These are phyloP conservation scores for Stemphylium vesicarium DNA, from an alignment of 2,329 filamentous ascomycete species.

Conservation along the genomic window DNA sequence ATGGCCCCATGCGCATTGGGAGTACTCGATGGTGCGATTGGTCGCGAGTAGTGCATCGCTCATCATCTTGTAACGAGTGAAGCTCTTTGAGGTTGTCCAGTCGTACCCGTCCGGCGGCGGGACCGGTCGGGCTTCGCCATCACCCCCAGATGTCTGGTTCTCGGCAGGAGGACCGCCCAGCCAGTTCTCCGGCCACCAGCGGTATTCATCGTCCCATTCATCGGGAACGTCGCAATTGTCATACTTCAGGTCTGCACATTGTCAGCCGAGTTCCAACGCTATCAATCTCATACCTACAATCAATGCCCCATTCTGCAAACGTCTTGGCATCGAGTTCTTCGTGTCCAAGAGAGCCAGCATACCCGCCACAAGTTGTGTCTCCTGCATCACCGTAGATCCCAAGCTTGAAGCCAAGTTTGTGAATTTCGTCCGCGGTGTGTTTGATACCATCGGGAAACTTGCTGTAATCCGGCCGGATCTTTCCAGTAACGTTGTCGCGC, in stretches of 20 bases:
- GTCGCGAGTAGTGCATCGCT: slow-evolving; percentile 54
- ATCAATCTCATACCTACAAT: slow-evolving; percentile 21
- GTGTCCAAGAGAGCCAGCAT: slow-evolving; percentile 62
- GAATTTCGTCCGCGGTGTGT: slow-evolving; percentile 60
- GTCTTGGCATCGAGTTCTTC: slow-evolving; percentile 63
- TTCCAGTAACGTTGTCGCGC: slow-evolving; percentile 38
- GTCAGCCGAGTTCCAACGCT: neutral
- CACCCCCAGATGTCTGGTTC: slow-evolving; percentile 41
- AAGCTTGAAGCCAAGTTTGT: slow-evolving; percentile 64
- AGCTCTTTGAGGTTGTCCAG: slow-evolving; percentile 57
- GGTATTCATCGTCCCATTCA: slow-evolving; percentile 48
- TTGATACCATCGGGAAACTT: slow-evolving; percentile 65
- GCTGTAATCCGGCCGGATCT: slow-evolving; percentile 57
- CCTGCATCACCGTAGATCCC: slow-evolving; percentile 67
- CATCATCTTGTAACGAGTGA: slow-evolving; percentile 56
- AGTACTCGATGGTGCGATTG: slow-evolving; percentile 44
- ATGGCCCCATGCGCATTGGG: slow-evolving; percentile 45
- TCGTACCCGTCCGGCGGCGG: slow-evolving; percentile 57
- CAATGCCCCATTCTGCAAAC: slow-evolving; percentile 53
- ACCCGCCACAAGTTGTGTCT: slow-evolving; percentile 59
- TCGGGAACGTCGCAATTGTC: slow-evolving; percentile 46
- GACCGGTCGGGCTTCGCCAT: slow-evolving; percentile 34
- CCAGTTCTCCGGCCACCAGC: slow-evolving; percentile 51
- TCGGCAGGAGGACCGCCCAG: slow-evolving; percentile 47
- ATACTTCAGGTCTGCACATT: slow-evolving; percentile 35